A percentile compares a stretch with the other conserved stretches of the same genome.
Conservation (phyloP, 2,329 filamentous ascomycete genomes). For the Calonectria pauciramosa region DNA sequence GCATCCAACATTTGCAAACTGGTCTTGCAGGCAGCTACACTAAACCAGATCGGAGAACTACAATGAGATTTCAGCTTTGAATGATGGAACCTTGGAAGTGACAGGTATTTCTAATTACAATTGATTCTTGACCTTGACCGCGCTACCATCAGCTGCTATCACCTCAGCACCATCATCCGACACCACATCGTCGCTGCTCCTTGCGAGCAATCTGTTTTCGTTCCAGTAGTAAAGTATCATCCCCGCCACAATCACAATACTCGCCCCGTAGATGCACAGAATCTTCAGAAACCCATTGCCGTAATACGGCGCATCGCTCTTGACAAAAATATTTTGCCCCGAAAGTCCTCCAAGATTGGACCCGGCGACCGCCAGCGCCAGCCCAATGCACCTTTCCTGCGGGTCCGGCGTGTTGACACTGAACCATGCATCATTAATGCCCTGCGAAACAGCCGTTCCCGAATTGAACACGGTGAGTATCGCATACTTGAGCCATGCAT, state of each 20-base stretch:
- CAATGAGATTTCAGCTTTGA: too few relatives aligned
- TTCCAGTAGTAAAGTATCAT: conserved; percentile 13
- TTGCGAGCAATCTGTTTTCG: not conserved
- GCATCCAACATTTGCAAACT: too few relatives aligned
- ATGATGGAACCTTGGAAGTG: too few relatives aligned
- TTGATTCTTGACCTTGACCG: not conserved
- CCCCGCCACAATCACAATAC: not conserved
- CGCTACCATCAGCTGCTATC: not conserved
- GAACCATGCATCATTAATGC: conserved; percentile 28
- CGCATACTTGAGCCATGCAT: conserved; percentile 21
- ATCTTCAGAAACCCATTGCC: conserved; percentile 14
- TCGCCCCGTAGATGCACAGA: conserved; percentile 1
- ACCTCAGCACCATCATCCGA: not conserved
- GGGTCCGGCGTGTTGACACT: conserved; percentile 18
- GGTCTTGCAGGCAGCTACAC: too few relatives aligned
- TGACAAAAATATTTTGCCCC: conserved; percentile 22
- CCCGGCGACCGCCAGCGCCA: conserved; percentile 17
- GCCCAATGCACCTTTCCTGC: conserved; percentile 18
- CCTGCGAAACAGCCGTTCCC: conserved; percentile 20
- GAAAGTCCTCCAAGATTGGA: conserved; percentile 21
- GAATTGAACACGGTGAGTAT: conserved; percentile 12
- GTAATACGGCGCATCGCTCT: conserved; percentile 11
- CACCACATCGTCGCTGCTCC: not conserved
- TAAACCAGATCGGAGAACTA: too few relatives aligned
- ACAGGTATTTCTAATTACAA: not conserved